phyloP scores from a whole-genome alignment of 2,329 filamentous ascomycete genomes.

The Didymella keratinophila region DNA sequence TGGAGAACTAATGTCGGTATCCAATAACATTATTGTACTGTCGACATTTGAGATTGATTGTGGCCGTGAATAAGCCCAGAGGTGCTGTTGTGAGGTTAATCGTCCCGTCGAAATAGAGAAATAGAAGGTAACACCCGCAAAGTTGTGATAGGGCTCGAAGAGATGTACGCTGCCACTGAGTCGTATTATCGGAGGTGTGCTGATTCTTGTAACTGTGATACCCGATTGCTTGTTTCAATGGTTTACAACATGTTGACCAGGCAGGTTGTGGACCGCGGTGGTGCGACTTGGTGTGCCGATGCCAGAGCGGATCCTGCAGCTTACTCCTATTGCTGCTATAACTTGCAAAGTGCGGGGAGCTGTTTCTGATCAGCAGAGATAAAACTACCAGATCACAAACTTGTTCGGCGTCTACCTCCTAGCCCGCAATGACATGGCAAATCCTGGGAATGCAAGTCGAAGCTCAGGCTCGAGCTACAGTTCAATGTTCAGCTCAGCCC shows the following conservation, averaged over 20 bases:
- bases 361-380: not conserved
- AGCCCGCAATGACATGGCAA: not conserved
- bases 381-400: not conserved
- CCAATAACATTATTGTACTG: constrained; percentile 3
- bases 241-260: not conserved
- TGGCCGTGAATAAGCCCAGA: not conserved
- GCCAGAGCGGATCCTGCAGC: not conserved
- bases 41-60: not conserved
- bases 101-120: not conserved
- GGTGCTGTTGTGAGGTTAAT: not conserved
- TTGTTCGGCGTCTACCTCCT: not conserved
- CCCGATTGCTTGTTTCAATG: not conserved
- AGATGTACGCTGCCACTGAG: not conserved
- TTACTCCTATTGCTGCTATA: not conserved
- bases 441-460: not conserved
- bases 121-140: not conserved
- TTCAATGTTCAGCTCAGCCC: not conserved
- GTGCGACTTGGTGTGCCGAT: not conserved
- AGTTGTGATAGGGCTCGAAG: not conserved
- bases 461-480: not conserved
- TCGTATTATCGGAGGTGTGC: not conserved
- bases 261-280: not conserved
- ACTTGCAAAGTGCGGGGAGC: not conserved
- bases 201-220: not conserved
- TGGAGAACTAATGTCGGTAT: not conserved